Conservation (phyloP, 176 grass and related monocot species). For the Areca catechu region DNA sequence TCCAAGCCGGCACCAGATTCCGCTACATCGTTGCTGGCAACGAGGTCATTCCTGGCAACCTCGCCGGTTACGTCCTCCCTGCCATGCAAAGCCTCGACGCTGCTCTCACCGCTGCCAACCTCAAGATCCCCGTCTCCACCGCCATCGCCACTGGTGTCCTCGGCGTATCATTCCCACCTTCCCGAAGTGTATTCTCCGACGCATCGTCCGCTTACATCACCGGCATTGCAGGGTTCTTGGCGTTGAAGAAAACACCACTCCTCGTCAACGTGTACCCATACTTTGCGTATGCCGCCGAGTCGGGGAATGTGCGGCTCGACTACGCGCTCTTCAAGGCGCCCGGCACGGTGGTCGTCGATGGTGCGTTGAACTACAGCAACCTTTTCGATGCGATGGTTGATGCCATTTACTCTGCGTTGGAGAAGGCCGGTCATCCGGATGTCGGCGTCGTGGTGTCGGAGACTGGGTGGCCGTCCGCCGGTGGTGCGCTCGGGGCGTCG, state of each 20-base stretch:
- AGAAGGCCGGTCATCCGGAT: too few relatives aligned
- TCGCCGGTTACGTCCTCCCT: not conserved
- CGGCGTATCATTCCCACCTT: slow-evolving; percentile 3
- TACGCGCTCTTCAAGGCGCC: too few relatives aligned
- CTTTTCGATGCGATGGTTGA: too few relatives aligned
- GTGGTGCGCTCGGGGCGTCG: too few relatives aligned
- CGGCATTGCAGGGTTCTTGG: not conserved
- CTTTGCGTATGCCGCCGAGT: too few relatives aligned
- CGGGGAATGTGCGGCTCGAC: too few relatives aligned
- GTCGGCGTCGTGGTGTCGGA: too few relatives aligned
- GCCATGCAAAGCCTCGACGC: slow-evolving; percentile 18
- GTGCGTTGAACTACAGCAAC: too few relatives aligned
- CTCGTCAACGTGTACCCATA: slow-evolving; percentile 17
- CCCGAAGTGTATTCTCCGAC: slow-evolving; percentile 2
- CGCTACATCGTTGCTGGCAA: slow-evolving; percentile 10
- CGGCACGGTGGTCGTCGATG: too few relatives aligned
- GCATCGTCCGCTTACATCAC: slow-evolving; percentile 1
- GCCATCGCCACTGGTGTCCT: not conserved
- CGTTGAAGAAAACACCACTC: not conserved
- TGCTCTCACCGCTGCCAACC: not conserved
- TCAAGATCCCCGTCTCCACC: slow-evolving; percentile 5
- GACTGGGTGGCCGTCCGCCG: too few relatives aligned
- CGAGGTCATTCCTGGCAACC: slow-evolving; percentile 8
- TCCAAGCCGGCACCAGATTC: not conserved
- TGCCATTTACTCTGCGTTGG: too few relatives aligned